phyloP scores from a whole-genome alignment of 2,329 filamentous ascomycete genomes.

The Tolypocladium amazonense region DNA sequence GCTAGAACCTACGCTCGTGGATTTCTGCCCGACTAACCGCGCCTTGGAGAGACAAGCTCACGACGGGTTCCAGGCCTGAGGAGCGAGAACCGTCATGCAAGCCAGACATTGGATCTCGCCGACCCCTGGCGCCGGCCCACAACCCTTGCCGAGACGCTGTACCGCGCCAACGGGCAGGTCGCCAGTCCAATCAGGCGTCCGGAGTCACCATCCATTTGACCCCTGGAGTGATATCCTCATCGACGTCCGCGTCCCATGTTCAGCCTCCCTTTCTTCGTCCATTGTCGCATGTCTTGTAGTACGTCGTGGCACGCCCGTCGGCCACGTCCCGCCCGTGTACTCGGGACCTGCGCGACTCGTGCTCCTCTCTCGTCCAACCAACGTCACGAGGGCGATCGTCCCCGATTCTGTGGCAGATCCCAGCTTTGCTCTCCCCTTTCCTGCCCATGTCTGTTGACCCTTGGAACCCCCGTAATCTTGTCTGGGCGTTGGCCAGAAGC shows the following conservation, averaged over 20 bases:
- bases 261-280: not conserved
- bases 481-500: not conserved
- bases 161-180: not conserved
- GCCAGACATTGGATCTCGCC: not conserved
- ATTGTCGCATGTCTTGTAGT: not conserved
- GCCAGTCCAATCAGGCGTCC: slow-evolving; percentile 1
- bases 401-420: not conserved
- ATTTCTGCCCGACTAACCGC: not conserved
- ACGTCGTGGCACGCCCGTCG: not conserved
- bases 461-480: slow-evolving; percentile 6
- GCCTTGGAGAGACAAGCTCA: not conserved
- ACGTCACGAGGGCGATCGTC: not conserved
- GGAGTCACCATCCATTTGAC: not conserved
- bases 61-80: not conserved
- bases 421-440: not conserved
- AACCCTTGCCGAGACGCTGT: slow-evolving; percentile 1
- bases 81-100: not conserved
- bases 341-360: not conserved
- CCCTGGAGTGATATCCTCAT: not conserved
- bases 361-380: not conserved
- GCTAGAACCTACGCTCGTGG: no score
- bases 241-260: not conserved
- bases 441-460: not conserved
- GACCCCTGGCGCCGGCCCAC: not conserved
- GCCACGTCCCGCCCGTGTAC: not conserved